phyloP scores from a whole-genome alignment of 1,139 yeast genomes.

The Kodamaea plutei region DNA sequence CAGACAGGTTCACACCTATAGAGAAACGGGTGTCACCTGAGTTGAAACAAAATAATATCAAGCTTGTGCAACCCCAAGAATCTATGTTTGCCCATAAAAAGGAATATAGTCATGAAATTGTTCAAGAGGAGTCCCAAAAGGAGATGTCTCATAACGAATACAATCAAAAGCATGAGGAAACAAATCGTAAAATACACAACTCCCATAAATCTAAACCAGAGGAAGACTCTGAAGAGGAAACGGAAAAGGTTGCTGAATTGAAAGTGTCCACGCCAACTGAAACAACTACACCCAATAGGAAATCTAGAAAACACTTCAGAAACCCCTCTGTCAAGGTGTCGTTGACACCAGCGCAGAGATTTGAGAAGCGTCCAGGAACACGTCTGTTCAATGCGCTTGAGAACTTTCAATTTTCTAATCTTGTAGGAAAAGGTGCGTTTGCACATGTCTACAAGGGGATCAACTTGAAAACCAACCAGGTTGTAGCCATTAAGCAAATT shows the following conservation, averaged over 20 bases:
- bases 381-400: conserved; percentile 43
- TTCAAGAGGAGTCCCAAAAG: not conserved
- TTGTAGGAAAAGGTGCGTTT: conserved; percentile 76
- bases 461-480: conserved; percentile 59
- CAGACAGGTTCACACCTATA: too few relatives aligned
- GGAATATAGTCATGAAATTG: conserved; percentile 5
- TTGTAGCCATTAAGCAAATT: conserved; percentile 85
- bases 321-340: conserved; percentile 41
- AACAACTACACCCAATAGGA: conserved; percentile 3
- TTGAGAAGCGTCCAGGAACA: conserved; percentile 39
- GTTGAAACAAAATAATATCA: too few relatives aligned
- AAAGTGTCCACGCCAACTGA: conserved; percentile 1
- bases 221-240: not conserved
- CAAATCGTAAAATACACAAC: too few relatives aligned
- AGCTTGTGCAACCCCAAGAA: too few relatives aligned
- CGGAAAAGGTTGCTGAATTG: not conserved
- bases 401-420: conserved; percentile 55
- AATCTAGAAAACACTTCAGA: conserved; percentile 19
- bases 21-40: too few relatives aligned
- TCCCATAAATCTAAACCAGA: too few relatives aligned
- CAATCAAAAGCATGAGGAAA: not conserved
- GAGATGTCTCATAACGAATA: too few relatives aligned
- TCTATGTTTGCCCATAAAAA: not conserved
- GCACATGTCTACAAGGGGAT: conserved; percentile 71
- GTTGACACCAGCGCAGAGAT: conserved; percentile 51